Evolutionary conservation across 225 moss, liverwort and hornwort species (phyloP).

Genomic region (Polytrichum formosum): DNA sequence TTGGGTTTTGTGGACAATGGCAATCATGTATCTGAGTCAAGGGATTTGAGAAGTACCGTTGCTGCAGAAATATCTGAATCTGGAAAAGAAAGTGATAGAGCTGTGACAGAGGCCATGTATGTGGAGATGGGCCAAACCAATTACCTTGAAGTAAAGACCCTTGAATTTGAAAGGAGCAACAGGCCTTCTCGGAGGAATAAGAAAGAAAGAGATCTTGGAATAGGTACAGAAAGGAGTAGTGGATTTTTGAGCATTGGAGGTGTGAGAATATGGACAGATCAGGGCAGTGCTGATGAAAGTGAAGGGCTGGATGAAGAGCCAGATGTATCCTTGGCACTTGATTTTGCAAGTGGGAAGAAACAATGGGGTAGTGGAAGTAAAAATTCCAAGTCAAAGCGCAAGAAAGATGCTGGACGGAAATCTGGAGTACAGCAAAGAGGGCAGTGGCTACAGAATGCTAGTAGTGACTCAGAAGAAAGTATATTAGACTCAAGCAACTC

Average conservation of each 20-base stretch:
- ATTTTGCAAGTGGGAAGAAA: slow-evolving; percentile 33
- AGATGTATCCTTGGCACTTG: slow-evolving; percentile 21
- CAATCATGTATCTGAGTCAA: slow-evolving; percentile 22
- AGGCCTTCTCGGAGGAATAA: slow-evolving; percentile 24
- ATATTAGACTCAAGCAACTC: slow-evolving; percentile 51
- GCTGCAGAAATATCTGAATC: slow-evolving; percentile 29
- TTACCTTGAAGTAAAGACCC: slow-evolving; percentile 12
- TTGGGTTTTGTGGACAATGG: slow-evolving; percentile 59
- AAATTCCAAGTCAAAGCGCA: slow-evolving; percentile 17
- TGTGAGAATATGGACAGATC: slow-evolving; percentile 58
- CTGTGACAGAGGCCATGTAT: slow-evolving; percentile 41
- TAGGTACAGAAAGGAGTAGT: slow-evolving; percentile 29
- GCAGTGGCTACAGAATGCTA: slow-evolving; percentile 26
- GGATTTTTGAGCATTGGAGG: slow-evolving; percentile 78
- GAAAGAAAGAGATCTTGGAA: slow-evolving; percentile 20
- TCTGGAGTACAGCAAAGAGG: slow-evolving; percentile 35
- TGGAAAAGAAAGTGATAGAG: slow-evolving; percentile 22
- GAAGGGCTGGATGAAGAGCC: slow-evolving; percentile 44
- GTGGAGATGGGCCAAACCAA: slow-evolving; percentile 22
- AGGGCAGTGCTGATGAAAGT: slow-evolving; percentile 37
- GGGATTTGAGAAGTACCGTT: slow-evolving; percentile 25
- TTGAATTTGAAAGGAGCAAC: slow-evolving; percentile 13
- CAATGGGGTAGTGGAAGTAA: slow-evolving; percentile 24
- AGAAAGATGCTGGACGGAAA: slow-evolving; percentile 10
- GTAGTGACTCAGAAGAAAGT: slow-evolving; percentile 60